Base-by-base conservation (phyloP, 441 rosid genomes). In the Pelargonium cotyledonis region DNA sequence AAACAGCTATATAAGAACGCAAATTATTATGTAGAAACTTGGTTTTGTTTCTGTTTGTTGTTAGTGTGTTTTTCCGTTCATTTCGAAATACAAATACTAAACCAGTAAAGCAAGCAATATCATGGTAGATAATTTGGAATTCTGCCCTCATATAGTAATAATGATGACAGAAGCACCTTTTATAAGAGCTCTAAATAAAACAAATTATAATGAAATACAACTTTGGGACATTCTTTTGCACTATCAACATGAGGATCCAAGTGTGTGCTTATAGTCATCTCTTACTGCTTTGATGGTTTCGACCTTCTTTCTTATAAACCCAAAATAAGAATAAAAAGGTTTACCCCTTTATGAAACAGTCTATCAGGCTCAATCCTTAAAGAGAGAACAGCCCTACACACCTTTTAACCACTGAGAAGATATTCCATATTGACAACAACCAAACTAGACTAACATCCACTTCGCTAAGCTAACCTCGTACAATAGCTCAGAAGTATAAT, bases 291-390 rank as follows among this genome's bases (percentile, higher is more conserved):
- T 15, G 8, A 53, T 15, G 21, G 6, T 53, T 53, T 53, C 18
- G 15, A 53, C 60, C 21, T 53, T 53, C 57, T 51, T 51, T 51
- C 57, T 14, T 12, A 51, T 12, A 51, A 51, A 51, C 38, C 57
- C 57, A 51, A 51, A 51, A 51, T 51, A 51, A 51, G 57, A 51
- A 51, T 51, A 53, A 53, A 53, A 53, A n/a, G 60, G 21, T 53
- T 53, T 3, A 15, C 14, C 60, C 18, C 16, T 53, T 53, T 15
- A 53, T 5, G 60, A 38, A 38, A 38, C 41, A 7, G 41, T 7
- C 41, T 31, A 31, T 4, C 38, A 31, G 38, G 38, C 38, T 31
- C 38, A 31, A 31, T 31, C 38, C 38, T 31, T 31, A 31, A 31
- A 31, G 38, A 31, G 38, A 31, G 38, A 31, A 31, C 38, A 4